Base-by-base conservation (phyloP, 495 filamentous ascomycete genomes). In the Trichoderma reesei region DNA sequence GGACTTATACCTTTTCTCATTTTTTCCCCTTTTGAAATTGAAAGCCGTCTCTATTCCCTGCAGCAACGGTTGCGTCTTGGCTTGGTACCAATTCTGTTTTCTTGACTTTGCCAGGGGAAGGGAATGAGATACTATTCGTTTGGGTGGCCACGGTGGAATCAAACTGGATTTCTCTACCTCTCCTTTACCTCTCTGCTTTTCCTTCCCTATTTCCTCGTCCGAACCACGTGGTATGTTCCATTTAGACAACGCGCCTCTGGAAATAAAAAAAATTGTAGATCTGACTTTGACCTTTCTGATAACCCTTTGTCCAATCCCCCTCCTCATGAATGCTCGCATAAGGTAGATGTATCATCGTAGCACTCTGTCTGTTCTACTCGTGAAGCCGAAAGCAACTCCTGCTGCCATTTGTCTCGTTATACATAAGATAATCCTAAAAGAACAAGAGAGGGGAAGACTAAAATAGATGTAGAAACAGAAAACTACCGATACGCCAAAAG, bases 1-100 rank as follows among this genome's bases (percentile, higher is more conserved):
- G 51, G 51, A 31, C 51, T 56, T 67, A 64, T 66, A 42, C 65
- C 51, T 59, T 14, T 56, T 62, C 16, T 56, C 14, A 8, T 64
- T 60, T 39, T 59, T 64, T 56, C 10, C 62, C 54, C 33, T 59
- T 64, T 56, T 16, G 41, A 42, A 64, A 56, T 56, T 62, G 34
- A 34, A 41, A 56, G 61, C 65, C 42, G 65, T 62, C 65, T 65
- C 44, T 46, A 51, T 67, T 63, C 59, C 61, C 68, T 51, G 51
- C 34, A 33, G 51, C 51, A 56, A 56, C 26, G 51, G 11, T 26
- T 31, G 10, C 20, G n/a, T 56, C 51, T 56, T 26, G 16, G 51
- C 51, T 13, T 33, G 6, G 31, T 56, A 9, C 51, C 31, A 31
- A 18, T 56, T 56, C 62, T 64, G 67, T 66, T 65, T 65, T 42